Evolutionary conservation across 768 basidiomycete species (phyloP).

Genomic region (Trametes meyenii): DNA sequence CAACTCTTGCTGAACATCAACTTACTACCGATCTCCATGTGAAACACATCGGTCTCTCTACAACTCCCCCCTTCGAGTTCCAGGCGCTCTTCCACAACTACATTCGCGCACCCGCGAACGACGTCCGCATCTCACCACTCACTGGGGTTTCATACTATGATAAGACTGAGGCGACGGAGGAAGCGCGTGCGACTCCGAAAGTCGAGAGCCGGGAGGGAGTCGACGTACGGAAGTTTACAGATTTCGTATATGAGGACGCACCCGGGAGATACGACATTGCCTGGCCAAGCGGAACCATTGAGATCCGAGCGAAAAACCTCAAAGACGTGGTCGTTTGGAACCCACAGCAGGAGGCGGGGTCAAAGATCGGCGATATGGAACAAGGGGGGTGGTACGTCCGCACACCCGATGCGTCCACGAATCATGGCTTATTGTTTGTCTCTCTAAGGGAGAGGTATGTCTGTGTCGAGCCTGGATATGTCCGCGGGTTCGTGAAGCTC

Average conservation of each 20-base stretch:
- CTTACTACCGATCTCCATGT: conserved; percentile 83
- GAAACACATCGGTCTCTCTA: conserved; percentile 60
- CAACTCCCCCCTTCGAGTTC: conserved; percentile 65
- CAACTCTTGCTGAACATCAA: conserved; percentile 74
- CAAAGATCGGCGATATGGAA: conserved; percentile 89
- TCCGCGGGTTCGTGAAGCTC: conserved; percentile 68
- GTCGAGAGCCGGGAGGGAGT: conserved; percentile 64
- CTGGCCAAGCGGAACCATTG: conserved; percentile 61
- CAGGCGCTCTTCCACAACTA: conserved; percentile 95
- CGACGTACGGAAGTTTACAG: conserved; percentile 67
- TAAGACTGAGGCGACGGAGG: conserved; percentile 68
- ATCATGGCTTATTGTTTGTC: conserved; percentile 1
- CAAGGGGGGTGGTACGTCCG: conserved; percentile 73
- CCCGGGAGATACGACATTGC: conserved; percentile 55
- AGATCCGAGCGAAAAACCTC: conserved; percentile 55
- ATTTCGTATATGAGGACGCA: conserved; percentile 76
- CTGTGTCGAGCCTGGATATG: conserved; percentile 91
- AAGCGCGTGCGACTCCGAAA: conserved; percentile 52
- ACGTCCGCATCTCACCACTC: conserved; percentile 66
- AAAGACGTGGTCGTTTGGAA: conserved; percentile 96
- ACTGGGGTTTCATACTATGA: conserved; percentile 72
- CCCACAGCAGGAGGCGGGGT: conserved; percentile 70
- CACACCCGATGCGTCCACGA: background rate
- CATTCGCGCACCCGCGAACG: conserved; percentile 62
- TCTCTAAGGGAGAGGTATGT: conserved; percentile 72